Evolutionary conservation across 768 basidiomycete genomes (phyloP).

Genomic region (Tricholoma matsutake): DNA sequence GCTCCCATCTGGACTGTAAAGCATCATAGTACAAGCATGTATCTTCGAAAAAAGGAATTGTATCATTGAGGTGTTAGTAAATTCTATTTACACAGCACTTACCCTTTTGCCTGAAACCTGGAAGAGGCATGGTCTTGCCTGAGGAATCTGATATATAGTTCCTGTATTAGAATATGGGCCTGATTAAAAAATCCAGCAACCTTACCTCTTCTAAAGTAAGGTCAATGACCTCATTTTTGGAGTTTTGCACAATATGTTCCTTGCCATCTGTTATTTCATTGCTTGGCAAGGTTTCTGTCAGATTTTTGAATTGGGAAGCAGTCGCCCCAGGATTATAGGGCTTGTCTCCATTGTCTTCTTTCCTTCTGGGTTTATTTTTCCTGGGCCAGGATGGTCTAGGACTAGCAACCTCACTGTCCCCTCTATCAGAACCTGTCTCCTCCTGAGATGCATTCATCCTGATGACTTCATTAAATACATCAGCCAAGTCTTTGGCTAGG

Average conservation of each 20-base stretch:
- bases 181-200: not conserved
- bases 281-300: too few relatives aligned
- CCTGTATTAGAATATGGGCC: not conserved
- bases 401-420: not conserved
- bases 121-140: not conserved
- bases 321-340: not conserved
- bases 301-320: too few relatives aligned
- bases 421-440: not conserved
- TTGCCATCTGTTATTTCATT: not conserved
- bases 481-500: not conserved
- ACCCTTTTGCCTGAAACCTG: not conserved
- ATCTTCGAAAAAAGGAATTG: not conserved
- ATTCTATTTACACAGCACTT: not conserved
- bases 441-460: not conserved
- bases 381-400: not conserved
- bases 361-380: not conserved
- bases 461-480: not conserved
- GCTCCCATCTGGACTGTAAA: not conserved
- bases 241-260: not conserved
- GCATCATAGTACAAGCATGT: not conserved
- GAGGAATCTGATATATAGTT: not conserved
- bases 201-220: not conserved
- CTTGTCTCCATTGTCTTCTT: not conserved
- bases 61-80: too few relatives aligned
- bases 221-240: too few relatives aligned